Conservation (phyloP, 805 yeast species). For the Yarrowia yakushimensis region DNA sequence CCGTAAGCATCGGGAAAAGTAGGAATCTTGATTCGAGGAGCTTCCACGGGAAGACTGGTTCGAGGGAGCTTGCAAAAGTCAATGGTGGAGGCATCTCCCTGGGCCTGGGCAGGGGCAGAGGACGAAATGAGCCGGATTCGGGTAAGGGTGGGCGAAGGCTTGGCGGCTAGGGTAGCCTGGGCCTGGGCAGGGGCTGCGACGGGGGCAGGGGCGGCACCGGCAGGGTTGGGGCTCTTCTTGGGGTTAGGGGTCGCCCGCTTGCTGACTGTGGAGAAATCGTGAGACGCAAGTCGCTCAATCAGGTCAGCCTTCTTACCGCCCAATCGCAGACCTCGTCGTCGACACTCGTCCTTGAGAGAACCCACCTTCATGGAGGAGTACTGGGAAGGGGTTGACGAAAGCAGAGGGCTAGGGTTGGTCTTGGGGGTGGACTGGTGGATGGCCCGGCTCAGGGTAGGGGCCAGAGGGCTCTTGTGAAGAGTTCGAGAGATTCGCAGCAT, state of each 20-base stretch:
- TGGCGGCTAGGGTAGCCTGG: neutral
- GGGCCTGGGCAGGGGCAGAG: slow-evolving; percentile 32
- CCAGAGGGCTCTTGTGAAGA: neutral
- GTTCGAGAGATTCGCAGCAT: slow-evolving; percentile 10
- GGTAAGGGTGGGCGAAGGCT: neutral
- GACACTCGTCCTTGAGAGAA: slow-evolving; percentile 56
- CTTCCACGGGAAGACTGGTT: slow-evolving; percentile 37
- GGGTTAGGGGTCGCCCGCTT: slow-evolving; percentile 25
- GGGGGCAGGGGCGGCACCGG: neutral
- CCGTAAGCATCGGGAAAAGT: slow-evolving; percentile 22
- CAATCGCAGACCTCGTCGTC: slow-evolving; percentile 55
- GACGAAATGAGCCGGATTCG: slow-evolving; percentile 28
- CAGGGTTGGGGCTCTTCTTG: neutral
- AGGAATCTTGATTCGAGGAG: slow-evolving; percentile 27
- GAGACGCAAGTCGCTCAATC: slow-evolving; percentile 38
- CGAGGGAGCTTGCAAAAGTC: slow-evolving; percentile 40
- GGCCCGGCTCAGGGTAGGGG: slow-evolving; percentile 27
- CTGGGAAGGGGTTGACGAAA: slow-evolving; percentile 32
- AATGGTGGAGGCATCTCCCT: slow-evolving; percentile 39
- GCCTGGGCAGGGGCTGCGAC: neutral
- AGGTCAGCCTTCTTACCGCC: slow-evolving; percentile 62
- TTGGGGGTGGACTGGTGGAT: slow-evolving; percentile 34
- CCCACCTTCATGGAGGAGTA: slow-evolving; percentile 48
- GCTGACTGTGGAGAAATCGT: slow-evolving; percentile 30
- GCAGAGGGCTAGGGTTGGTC: slow-evolving; percentile 37